phyloP scores from a whole-genome alignment of 2,329 filamentous ascomycete species.

The Myotisia sp. region DNA sequence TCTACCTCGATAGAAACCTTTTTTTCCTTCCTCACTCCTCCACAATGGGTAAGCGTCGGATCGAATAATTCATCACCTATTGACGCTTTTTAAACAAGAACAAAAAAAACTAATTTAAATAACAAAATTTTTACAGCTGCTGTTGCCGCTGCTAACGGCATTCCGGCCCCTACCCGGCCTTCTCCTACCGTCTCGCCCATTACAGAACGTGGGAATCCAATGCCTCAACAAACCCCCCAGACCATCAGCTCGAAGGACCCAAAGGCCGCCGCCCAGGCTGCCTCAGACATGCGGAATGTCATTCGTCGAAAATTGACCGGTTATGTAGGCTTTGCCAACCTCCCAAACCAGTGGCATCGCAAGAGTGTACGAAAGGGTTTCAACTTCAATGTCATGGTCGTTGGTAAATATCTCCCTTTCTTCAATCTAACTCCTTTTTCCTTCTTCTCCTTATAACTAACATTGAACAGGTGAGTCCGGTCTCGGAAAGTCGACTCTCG shows the following conservation, averaged over 20 bases:
- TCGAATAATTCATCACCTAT: too few relatives aligned
- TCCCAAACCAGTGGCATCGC: constrained; percentile 99
- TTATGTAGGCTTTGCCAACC: constrained; percentile 95
- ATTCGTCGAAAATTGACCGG: constrained; percentile 95
- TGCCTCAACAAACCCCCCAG: constrained; percentile 40
- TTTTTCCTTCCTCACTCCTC: too few relatives aligned
- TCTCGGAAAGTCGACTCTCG: constrained; percentile 94
- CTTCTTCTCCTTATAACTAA: constrained; percentile 2
- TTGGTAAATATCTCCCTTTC: constrained; percentile 54
- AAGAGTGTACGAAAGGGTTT: constrained; percentile 99
- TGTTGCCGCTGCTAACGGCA: constrained; percentile 20
- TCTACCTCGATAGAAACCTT: background rate
- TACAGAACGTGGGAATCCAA: constrained; percentile 45
- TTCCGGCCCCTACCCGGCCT: constrained; percentile 16
- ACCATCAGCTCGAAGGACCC: constrained; percentile 52
- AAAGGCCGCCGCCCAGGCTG: constrained; percentile 41
- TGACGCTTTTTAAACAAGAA: background rate
- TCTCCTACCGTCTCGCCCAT: constrained; percentile 37
- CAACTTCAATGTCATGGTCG: constrained; percentile 99
- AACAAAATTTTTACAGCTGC: constrained; percentile 11
- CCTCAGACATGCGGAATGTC: constrained; percentile 75
- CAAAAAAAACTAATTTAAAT: too few relatives aligned
- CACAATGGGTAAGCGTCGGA: constrained; percentile 26
- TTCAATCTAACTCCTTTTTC: too few relatives aligned
- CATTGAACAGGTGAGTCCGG: constrained; percentile 73